These are phyloP conservation scores for Mortierella sp. DNA, from an alignment of 371 early-diverging fungal species.

Conservation along the genomic window DNA sequence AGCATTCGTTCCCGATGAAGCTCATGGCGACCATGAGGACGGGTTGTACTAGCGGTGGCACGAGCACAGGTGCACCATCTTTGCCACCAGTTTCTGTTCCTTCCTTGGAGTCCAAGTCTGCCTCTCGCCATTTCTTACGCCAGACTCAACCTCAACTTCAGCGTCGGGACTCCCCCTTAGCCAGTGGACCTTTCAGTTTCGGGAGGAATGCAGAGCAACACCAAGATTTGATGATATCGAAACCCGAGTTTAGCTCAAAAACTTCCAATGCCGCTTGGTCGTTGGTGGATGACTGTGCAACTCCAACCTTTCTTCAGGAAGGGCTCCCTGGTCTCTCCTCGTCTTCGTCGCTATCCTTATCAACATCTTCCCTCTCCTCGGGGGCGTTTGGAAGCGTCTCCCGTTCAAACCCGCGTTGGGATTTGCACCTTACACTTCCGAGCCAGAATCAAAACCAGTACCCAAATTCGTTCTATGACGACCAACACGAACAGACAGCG, in stretches of 20 bases:
- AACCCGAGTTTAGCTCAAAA: too few species aligned
- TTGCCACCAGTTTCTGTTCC: constrained; percentile 27
- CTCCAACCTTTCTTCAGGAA: too few species aligned
- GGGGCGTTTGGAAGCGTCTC: not conserved
- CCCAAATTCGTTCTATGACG: constrained; percentile 4
- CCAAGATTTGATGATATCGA: not conserved
- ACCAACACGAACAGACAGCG: constrained; percentile 3
- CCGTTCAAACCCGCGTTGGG: not conserved
- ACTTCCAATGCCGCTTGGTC: too few species aligned
- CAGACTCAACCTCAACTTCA: constrained; percentile 8
- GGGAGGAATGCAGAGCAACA: constrained; percentile 2
- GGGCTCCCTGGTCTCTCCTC: too few species aligned
- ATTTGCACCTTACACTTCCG: too few species aligned
- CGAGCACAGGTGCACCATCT: not conserved
- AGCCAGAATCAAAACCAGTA: constrained; percentile 14
- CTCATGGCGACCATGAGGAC: not conserved
- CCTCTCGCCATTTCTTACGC: constrained; percentile 25
- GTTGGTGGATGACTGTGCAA: too few species aligned
- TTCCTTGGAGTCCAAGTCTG: constrained; percentile 38
- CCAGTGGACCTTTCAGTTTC: constrained; percentile 9
- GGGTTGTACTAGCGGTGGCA: too few species aligned
- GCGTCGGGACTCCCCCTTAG: constrained; percentile 20
- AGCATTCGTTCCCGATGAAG: constrained; percentile 22
- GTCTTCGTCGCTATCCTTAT: too few species aligned
- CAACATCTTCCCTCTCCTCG: not conserved